Conservation (phyloP, 148 eudicot genomes). For the Drosera capensis region DNA sequence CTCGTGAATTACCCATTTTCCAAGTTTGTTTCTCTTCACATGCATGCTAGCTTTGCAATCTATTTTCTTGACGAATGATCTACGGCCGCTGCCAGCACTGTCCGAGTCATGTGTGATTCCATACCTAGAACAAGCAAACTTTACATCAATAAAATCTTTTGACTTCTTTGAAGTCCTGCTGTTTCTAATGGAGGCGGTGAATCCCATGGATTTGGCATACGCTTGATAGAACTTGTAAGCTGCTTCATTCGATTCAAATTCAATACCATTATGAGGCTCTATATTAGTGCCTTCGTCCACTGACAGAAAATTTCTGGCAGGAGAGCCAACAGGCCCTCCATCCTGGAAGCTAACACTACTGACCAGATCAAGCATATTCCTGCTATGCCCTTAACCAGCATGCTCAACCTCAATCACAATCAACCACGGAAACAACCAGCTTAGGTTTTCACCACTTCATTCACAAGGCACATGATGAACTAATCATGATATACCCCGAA, state of each 20-base stretch:
- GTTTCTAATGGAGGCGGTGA: constrained; percentile 49
- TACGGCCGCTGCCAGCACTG: constrained; percentile 21
- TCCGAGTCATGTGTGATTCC: constrained; percentile 45
- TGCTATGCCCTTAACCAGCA: constrained; percentile 13
- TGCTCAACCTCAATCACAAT: constrained; percentile 14
- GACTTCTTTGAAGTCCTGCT: constrained; percentile 66
- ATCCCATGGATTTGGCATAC: constrained; percentile 64
- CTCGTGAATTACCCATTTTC: constrained; percentile 44
- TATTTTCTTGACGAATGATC: constrained; percentile 34
- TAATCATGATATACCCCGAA: too few relatives aligned
- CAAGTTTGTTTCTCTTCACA: constrained; percentile 51
- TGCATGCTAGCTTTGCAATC: constrained; percentile 84
- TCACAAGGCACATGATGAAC: neutral
- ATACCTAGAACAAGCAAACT: constrained; percentile 65
- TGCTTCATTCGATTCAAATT: constrained; percentile 65
- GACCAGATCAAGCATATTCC: constrained; percentile 9
- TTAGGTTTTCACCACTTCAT: neutral
- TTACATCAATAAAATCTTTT: constrained; percentile 66
- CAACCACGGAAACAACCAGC: constrained; percentile 1
- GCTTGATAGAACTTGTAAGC: constrained; percentile 58
- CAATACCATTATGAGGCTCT: constrained; percentile 35
- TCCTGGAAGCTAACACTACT: constrained; percentile 11
- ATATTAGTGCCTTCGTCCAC: constrained; percentile 25
- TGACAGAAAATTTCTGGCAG: constrained; percentile 7
- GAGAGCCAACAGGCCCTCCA: constrained; percentile 12